A percentile compares a stretch with the other conserved stretches of the same genome.
These are phyloP conservation scores for Nicotiana attenuata DNA, from an alignment of 257 asterid species.

Conservation along the genomic window DNA sequence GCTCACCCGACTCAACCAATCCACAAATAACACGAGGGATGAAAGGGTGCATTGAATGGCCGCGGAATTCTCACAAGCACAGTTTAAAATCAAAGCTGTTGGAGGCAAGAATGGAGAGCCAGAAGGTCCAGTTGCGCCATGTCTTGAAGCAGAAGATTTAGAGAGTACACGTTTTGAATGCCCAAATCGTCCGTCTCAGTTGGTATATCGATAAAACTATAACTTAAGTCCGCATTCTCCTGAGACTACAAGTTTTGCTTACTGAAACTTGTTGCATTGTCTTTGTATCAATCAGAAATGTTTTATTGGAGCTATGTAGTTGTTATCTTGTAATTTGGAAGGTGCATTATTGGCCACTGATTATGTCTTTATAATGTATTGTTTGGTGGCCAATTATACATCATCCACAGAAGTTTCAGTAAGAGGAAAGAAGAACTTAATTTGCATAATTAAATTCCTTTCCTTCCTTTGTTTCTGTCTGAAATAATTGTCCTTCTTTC, in stretches of 20 bases:
- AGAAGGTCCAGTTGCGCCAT: conserved; percentile 83
- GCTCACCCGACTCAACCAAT: conserved; percentile 56
- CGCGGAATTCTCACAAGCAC: conserved; percentile 51
- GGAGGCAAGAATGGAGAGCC: conserved; percentile 85
- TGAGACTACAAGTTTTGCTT: neutral
- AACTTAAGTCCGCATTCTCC: neutral
- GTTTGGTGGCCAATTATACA: neutral
- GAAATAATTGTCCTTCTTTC: neutral
- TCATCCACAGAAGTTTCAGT: conserved; percentile 1
- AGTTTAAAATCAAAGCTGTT: conserved; percentile 70
- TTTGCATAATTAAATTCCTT: conserved; percentile 3
- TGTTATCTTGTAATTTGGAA: neutral
- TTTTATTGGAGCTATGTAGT: neutral
- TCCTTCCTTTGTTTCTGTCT: neutral
- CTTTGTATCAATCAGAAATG: neutral
- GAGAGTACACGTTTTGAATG: neutral
- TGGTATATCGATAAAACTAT: neutral
- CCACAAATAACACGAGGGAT: conserved; percentile 59
- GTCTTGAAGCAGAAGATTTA: conserved; percentile 84
- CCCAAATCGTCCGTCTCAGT: neutral
- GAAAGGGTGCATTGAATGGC: conserved; percentile 95
- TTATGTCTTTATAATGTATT: neutral
- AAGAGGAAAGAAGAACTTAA: neutral
- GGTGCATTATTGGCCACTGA: neutral
- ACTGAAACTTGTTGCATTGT: neutral